Evolutionary conservation across 148 eudicot species (phyloP).

Genomic region (Camellia sinensis): DNA sequence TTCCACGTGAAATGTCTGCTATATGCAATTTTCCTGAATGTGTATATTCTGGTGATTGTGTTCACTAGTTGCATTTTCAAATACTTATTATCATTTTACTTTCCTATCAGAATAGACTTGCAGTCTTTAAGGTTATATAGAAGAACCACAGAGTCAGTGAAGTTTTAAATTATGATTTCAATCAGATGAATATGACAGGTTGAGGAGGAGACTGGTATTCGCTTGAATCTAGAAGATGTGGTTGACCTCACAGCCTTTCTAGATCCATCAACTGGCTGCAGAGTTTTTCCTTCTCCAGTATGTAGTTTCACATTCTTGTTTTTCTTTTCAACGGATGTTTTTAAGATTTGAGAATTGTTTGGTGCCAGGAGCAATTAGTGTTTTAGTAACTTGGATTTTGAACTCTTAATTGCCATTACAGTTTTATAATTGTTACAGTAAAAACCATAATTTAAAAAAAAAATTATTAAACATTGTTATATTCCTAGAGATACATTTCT

Average conservation of each 20-base stretch:
- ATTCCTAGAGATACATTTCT: neutral
- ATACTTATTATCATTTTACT: neutral
- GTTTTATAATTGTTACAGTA: neutral
- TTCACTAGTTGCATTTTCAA: neutral
- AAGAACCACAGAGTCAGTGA: neutral
- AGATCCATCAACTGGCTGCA: conserved; percentile 83
- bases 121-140: neutral
- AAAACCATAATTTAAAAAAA: too few relatives aligned
- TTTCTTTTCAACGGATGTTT: neutral
- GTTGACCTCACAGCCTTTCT: conserved; percentile 80
- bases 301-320: conserved; percentile 14
- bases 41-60: neutral
- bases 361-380: neutral
- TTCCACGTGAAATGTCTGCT: neutral
- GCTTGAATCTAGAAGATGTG: conserved; percentile 68
- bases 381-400: neutral
- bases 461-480: neutral
- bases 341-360: neutral
- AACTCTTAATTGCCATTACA: neutral
- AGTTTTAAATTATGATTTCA: neutral
- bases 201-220: conserved; percentile 88
- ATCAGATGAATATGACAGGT: conserved; percentile 48
- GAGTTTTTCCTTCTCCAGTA: conserved; percentile 91
- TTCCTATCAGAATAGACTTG: neutral
- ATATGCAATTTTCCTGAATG: neutral